Evolutionary conservation across 2,329 filamentous ascomycete genomes (phyloP), one percentile per base, ranked within the genome.

Genomic region (Hypoxylon rubiginosum): DNA sequence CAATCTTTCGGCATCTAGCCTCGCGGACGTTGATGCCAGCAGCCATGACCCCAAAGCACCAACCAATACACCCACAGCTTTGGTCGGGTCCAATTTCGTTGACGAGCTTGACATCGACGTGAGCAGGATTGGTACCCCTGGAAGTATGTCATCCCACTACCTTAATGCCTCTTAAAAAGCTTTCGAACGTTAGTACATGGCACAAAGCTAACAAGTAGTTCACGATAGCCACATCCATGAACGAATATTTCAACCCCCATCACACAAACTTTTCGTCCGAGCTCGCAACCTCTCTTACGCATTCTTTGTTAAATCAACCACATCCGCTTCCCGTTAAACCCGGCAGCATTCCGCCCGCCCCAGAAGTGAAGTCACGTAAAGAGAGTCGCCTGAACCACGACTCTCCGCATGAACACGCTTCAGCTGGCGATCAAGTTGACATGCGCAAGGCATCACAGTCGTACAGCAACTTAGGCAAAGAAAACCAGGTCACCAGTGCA

Each of bases 231-330:
- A 71, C 68, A 6, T 67, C 73, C 15, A 64, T 70, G 56, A 73
- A 70, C 50, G 75, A 77, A 4, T 75, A 75, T 55, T 73, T 73
- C 64, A 66, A 69, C 19, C 56, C 74, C 4, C 68, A 71, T 3
- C 68, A 73, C 41, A 56, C 69, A 15, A 68, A 69, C 30, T 76
- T 81, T 9, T 75, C 78, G 1, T 60, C 77, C 2, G 80, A 82
- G 34, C 72, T 84, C 4, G 79, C 81, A 4, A 77, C 78, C 5
- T 79, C 81, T n/a, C 74, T 86, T 55, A 82, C 82, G 0, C 79
- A 82, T 58, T 85, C 84, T 0, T 73, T 86, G 41, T 76, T 86
- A 28, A 84, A 83, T 52, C 84, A 86, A 56, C 81, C 83, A 10
- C 74, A 79, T 30, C 78, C 81, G 0, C 71, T 81, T 2, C 76